A percentile compares a stretch with the other conserved stretches of the same genome.
These are phyloP conservation scores for Tuber calosporum DNA, from an alignment of 495 filamentous ascomycete species.

Conservation along the genomic window DNA sequence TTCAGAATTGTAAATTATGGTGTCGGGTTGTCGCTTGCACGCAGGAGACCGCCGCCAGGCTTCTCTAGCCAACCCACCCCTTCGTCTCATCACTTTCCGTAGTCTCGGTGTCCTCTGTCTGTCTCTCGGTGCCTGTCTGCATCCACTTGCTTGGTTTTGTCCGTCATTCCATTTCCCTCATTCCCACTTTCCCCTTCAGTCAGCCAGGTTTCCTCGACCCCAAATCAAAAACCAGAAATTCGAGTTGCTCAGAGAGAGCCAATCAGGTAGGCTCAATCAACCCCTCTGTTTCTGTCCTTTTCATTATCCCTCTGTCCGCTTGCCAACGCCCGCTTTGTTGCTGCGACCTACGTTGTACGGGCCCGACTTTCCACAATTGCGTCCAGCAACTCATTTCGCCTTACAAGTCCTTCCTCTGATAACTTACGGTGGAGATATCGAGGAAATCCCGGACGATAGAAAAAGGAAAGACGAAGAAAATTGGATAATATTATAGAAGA, in stretches of 20 bases:
- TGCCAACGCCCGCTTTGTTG: background rate
- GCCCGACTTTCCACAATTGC: background rate
- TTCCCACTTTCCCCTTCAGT: slow-evolving; percentile 1
- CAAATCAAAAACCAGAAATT: background rate
- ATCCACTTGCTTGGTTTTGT: background rate
- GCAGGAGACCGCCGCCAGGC: background rate
- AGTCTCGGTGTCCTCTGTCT: background rate
- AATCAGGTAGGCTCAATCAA: background rate
- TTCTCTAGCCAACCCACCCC: background rate
- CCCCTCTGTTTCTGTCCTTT: background rate
- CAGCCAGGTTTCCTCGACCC: background rate
- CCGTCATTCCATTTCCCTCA: slow-evolving; percentile 2
- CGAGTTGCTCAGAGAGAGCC: background rate
- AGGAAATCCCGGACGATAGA: background rate
- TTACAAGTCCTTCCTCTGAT: background rate
- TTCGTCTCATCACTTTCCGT: background rate
- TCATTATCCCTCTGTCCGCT: background rate
- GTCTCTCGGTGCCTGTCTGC: background rate
- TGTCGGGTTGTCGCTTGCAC: background rate
- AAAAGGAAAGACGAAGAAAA: background rate
- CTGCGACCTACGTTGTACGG: background rate
- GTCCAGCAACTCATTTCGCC: background rate
- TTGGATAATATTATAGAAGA: background rate
- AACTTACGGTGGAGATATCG: background rate
- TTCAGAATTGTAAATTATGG: slow-evolving; percentile 1